Evolutionary conservation across 1,284 basidiomycete species (phyloP).

Genomic region (Sanguinoderma infundibulare): DNA sequence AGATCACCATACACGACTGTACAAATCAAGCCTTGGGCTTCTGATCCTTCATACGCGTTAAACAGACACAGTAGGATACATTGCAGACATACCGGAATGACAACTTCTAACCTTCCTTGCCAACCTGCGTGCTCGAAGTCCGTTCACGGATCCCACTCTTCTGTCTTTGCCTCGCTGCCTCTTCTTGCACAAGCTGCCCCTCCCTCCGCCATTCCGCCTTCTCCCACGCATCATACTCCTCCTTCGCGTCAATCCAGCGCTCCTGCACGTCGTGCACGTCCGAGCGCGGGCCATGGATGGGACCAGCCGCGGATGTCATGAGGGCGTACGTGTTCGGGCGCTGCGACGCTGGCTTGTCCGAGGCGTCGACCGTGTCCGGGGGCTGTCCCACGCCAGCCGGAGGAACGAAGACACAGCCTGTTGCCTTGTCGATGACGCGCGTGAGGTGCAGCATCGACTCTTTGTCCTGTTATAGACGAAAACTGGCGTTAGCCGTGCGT

Average conservation of each 20-base stretch:
- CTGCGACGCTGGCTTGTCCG: constrained; percentile 46
- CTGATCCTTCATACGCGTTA: background rate
- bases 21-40: background rate
- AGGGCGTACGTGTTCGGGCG: constrained; percentile 70
- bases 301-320: constrained; percentile 68
- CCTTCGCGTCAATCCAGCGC: constrained; percentile 82
- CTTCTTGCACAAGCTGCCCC: constrained; percentile 46
- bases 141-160: constrained; percentile 36
- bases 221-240: constrained; percentile 82
- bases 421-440: constrained; percentile 83
- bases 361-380: constrained; percentile 51
- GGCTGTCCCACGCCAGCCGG: constrained; percentile 53
- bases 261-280: constrained; percentile 87
- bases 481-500: background rate
- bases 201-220: constrained; percentile 71
- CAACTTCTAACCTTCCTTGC: background rate
- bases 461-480: constrained; percentile 68
- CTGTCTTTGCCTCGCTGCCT: constrained; percentile 35
- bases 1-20: background rate
- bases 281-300: constrained; percentile 55
- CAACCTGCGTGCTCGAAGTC: constrained; percentile 11
- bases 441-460: constrained; percentile 89
- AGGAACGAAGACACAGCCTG: constrained; percentile 87
- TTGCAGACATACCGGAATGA: background rate
- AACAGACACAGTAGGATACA: background rate